phyloP scores from a whole-genome alignment of 257 asterid species.

The Buddleja alternifolia region DNA sequence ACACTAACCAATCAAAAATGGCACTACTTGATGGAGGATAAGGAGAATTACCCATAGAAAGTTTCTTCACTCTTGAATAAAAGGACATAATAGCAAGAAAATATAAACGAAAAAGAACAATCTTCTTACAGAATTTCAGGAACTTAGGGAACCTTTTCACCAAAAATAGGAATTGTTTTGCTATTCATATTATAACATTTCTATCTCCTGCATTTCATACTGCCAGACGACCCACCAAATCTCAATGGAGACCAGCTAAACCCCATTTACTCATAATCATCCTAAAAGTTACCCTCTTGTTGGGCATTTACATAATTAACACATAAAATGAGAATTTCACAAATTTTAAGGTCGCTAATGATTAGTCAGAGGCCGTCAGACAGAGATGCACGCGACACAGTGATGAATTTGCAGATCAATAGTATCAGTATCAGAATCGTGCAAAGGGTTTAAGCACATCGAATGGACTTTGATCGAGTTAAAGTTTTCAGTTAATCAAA shows the following conservation, averaged over 20 bases:
- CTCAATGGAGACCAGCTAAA: slow-evolving; percentile 4
- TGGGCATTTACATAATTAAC: slow-evolving; percentile 1
- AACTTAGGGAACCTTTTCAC: not conserved
- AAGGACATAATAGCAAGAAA: not conserved
- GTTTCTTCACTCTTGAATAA: not conserved
- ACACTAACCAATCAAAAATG: not conserved
- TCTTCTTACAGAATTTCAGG: not conserved
- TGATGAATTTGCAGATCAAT: slow-evolving; percentile 1
- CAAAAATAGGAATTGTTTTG: not conserved
- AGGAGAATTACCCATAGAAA: not conserved
- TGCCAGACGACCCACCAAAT: not conserved
- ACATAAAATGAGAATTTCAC: slow-evolving; percentile 12
- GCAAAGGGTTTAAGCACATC: not conserved
- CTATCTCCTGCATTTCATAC: no score
- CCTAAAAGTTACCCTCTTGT: slow-evolving; percentile 9
- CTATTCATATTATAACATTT: no score
- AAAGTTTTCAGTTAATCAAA: slow-evolving; percentile 8
- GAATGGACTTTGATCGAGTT: slow-evolving; percentile 3
- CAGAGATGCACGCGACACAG: slow-evolving; percentile 10
- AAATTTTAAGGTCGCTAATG: not conserved
- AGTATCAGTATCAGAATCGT: not conserved
- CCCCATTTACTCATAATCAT: slow-evolving; percentile 12
- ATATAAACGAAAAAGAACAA: not conserved
- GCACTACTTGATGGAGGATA: not conserved
- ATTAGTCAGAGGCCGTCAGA: not conserved